A percentile compares a stretch with the other conserved stretches of the same genome.
These are phyloP conservation scores for Cordyceps fumosorosea DNA, from an alignment of 2,329 filamentous ascomycete species.

Conservation along the genomic window DNA sequence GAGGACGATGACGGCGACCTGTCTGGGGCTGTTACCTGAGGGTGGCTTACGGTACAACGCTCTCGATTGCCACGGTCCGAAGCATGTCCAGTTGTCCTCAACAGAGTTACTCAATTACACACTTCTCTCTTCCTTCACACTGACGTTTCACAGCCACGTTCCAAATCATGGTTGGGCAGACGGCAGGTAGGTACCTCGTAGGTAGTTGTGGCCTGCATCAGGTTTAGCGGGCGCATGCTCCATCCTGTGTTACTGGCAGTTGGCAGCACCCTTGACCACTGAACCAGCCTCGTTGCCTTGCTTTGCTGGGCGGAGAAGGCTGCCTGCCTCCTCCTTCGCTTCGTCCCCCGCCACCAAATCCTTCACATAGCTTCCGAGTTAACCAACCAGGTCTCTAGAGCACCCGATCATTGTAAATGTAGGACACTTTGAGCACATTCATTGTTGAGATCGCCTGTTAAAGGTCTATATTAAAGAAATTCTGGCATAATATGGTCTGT, in stretches of 20 bases:
- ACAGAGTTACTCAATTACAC: not conserved
- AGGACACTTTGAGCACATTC: no score
- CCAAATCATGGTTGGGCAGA: not conserved
- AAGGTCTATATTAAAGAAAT: no score
- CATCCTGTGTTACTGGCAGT: not conserved
- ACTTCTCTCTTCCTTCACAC: not conserved
- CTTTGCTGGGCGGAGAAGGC: not conserved
- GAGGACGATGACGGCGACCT: not conserved
- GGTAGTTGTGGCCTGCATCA: not conserved
- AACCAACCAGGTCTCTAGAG: no score
- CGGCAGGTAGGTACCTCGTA: not conserved
- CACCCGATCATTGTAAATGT: no score
- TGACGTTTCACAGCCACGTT: not conserved
- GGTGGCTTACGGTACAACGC: no score
- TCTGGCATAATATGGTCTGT: not conserved
- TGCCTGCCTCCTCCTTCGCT: no score
- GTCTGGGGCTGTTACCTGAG: not conserved
- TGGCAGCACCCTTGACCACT: not conserved
- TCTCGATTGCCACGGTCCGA: not conserved
- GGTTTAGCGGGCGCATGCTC: conserved; percentile 1
- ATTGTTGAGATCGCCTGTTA: no score
- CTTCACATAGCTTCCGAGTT: no score
- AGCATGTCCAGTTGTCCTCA: not conserved
- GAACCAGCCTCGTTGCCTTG: no score
- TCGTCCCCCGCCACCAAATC: no score